Evolutionary conservation across 495 filamentous ascomycete genomes (phyloP).

Genomic region (Lophiostoma macrostomum): DNA sequence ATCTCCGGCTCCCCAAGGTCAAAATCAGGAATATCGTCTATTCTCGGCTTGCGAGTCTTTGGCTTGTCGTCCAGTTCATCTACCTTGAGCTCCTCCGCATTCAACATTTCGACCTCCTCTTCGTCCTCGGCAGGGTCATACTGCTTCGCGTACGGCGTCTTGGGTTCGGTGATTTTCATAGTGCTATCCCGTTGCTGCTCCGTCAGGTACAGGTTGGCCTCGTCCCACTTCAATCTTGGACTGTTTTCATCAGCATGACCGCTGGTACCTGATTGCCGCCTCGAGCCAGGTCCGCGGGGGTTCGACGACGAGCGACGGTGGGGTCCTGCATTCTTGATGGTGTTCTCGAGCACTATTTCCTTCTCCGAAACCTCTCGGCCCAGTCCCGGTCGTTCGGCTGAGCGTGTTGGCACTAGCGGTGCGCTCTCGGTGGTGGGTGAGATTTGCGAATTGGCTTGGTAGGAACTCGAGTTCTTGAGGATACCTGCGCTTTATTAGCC

Average conservation of each 20-base stretch:
- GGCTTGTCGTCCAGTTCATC: slow-evolving; percentile 66
- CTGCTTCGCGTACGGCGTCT: slow-evolving; percentile 88
- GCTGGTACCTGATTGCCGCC: slow-evolving; percentile 63
- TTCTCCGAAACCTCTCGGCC: slow-evolving; percentile 61
- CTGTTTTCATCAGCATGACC: slow-evolving; percentile 52
- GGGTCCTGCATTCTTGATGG: slow-evolving; percentile 80
- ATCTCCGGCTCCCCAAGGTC: slow-evolving; percentile 90
- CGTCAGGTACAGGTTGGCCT: slow-evolving; percentile 91
- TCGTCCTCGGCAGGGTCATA: slow-evolving; percentile 89
- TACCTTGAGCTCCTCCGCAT: slow-evolving; percentile 57
- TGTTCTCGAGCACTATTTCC: slow-evolving; percentile 89
- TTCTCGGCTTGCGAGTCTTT: slow-evolving; percentile 42
- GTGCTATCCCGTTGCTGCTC: slow-evolving; percentile 92
- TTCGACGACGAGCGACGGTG: slow-evolving; percentile 79
- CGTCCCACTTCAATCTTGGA: slow-evolving; percentile 92
- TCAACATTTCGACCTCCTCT: slow-evolving; percentile 58
- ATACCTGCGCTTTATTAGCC: slow-evolving; percentile 60
- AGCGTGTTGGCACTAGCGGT: slow-evolving; percentile 33
- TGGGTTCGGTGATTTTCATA: slow-evolving; percentile 98
- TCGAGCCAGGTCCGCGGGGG: slow-evolving; percentile 57
- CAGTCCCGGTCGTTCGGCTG: slow-evolving; percentile 35
- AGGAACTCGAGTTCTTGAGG: slow-evolving; percentile 77
- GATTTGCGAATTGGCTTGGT: slow-evolving; percentile 50
- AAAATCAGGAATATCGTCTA: slow-evolving; percentile 85
- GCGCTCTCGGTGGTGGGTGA: slow-evolving; percentile 40